Conservation (phyloP, 1,139 yeast genomes). For the Yamadazyma triangularis region DNA sequence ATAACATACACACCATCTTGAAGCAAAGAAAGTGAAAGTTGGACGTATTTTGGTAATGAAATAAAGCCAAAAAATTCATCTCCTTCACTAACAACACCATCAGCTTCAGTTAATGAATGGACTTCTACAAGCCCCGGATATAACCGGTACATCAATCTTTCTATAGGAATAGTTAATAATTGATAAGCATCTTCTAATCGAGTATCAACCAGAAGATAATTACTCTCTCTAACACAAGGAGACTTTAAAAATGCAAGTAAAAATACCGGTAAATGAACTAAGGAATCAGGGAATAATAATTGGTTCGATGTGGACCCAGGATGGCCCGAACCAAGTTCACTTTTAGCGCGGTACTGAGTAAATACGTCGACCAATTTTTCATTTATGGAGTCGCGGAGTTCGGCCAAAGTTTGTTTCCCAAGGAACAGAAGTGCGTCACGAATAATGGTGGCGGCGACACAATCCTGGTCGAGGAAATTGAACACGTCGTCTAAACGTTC, state of each 20-base stretch:
- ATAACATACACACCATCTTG: slow-evolving; percentile 76
- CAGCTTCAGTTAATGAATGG: too few relatives aligned
- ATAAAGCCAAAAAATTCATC: slow-evolving; percentile 45
- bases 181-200: slow-evolving; percentile 58
- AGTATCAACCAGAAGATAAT: slow-evolving; percentile 45
- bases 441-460: slow-evolving; percentile 65
- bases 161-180: slow-evolving; percentile 54
- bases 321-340: slow-evolving; percentile 45
- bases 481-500: slow-evolving; percentile 71
- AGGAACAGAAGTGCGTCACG: slow-evolving; percentile 64
- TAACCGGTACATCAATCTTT: slow-evolving; percentile 57
- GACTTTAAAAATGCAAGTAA: slow-evolving; percentile 68
- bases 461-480: slow-evolving; percentile 81
- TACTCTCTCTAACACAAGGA: slow-evolving; percentile 52
- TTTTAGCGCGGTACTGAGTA: slow-evolving; percentile 66
- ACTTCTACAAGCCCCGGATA: slow-evolving; percentile 81
- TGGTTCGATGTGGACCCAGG: slow-evolving; percentile 55
- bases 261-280: slow-evolving; percentile 68
- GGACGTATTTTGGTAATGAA: slow-evolving; percentile 46
- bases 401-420: slow-evolving; percentile 56
- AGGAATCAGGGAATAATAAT: slow-evolving; percentile 75
- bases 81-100: too few relatives aligned
- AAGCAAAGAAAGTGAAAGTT: slow-evolving; percentile 42
- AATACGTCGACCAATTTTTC: slow-evolving; percentile 67
- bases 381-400: slow-evolving; percentile 60